phyloP scores from a whole-genome alignment of 2,329 filamentous ascomycete species.

The Lachnellula arida region DNA sequence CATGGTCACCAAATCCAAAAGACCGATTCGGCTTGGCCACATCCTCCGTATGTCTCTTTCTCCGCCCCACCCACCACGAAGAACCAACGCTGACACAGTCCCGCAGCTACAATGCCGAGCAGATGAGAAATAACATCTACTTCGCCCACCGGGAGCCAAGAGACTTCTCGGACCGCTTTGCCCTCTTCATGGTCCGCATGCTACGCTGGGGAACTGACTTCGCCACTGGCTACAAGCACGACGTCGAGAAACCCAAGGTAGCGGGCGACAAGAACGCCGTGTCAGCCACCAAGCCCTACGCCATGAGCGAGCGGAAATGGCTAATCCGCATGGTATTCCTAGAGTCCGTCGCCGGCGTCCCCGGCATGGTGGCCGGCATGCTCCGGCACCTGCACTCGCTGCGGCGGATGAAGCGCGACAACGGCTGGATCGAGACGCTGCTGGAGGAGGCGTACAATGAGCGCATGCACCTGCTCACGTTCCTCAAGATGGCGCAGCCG shows the following conservation, averaged over 20 bases:
- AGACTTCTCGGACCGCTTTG: slow-evolving; percentile 71
- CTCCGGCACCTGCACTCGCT: slow-evolving; percentile 82
- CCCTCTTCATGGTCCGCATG: slow-evolving; percentile 70
- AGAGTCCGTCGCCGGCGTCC: slow-evolving; percentile 90
- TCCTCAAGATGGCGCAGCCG: slow-evolving; percentile 85
- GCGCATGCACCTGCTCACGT: slow-evolving; percentile 87
- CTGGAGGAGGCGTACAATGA: slow-evolving; percentile 90
- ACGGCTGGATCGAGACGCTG: slow-evolving; percentile 93
- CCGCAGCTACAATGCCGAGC: slow-evolving; percentile 60
- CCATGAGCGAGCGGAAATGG: slow-evolving; percentile 83
- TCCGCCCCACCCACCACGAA: neutral
- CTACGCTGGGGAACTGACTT: slow-evolving; percentile 77
- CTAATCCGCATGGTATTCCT: slow-evolving; percentile 87
- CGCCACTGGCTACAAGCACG: slow-evolving; percentile 75
- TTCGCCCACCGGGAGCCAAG: slow-evolving; percentile 73
- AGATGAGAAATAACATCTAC: slow-evolving; percentile 67
- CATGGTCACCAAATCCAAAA: slow-evolving; percentile 44
- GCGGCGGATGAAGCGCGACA: slow-evolving; percentile 81
- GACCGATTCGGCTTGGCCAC: slow-evolving; percentile 61
- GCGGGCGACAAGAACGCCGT: slow-evolving; percentile 40
- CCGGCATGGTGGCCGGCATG: slow-evolving; percentile 96
- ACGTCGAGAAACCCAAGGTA: slow-evolving; percentile 42
- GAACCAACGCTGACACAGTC: neutral
- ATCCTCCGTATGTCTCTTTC: slow-evolving; percentile 26
- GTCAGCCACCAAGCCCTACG: slow-evolving; percentile 52